A percentile compares a stretch with the other conserved stretches of the same genome.
Conservation (phyloP, 106 monocot species). For the Narthecium ossifragum region DNA sequence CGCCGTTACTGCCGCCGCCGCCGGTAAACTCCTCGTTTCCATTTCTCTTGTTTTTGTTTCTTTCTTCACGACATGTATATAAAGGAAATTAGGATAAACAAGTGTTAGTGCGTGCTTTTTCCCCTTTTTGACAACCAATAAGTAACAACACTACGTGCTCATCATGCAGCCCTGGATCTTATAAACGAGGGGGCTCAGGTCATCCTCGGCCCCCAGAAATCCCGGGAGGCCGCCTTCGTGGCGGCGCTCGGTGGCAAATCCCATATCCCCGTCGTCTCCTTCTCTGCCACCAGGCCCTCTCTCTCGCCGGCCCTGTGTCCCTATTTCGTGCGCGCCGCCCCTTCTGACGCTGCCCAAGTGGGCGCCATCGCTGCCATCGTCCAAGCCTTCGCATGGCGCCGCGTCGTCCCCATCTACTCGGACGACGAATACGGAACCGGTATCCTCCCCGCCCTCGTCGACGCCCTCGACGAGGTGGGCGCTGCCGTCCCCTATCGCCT, state of each 20-base stretch:
- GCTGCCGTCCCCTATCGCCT: conserved; percentile 23
- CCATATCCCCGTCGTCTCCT: conserved; percentile 41
- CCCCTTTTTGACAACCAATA: background rate
- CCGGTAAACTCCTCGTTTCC: conserved; percentile 4
- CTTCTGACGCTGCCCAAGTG: conserved; percentile 33
- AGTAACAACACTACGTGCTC: background rate
- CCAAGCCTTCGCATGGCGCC: conserved; percentile 37
- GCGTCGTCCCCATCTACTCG: conserved; percentile 41
- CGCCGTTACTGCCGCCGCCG: conserved; percentile 15
- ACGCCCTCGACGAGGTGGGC: conserved; percentile 28
- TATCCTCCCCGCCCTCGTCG: conserved; percentile 35
- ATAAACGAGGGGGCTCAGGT: conserved; percentile 23
- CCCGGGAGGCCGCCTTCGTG: conserved; percentile 27
- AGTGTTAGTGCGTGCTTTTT: background rate
- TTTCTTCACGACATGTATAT: background rate
- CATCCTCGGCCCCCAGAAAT: conserved; percentile 42
- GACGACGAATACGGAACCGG: conserved; percentile 49
- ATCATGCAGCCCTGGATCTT: conserved; percentile 23
- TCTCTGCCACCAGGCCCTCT: conserved; percentile 29
- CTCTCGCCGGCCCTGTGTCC: conserved; percentile 19
- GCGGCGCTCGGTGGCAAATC: conserved; percentile 22
- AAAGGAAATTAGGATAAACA: background rate
- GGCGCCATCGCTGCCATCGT: conserved; percentile 28
- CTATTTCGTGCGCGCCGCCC: conserved; percentile 34
- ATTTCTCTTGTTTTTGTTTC: background rate